Base-by-base conservation (phyloP, 2,329 filamentous ascomycete species). In the Hymenoscyphus linearis region DNA sequence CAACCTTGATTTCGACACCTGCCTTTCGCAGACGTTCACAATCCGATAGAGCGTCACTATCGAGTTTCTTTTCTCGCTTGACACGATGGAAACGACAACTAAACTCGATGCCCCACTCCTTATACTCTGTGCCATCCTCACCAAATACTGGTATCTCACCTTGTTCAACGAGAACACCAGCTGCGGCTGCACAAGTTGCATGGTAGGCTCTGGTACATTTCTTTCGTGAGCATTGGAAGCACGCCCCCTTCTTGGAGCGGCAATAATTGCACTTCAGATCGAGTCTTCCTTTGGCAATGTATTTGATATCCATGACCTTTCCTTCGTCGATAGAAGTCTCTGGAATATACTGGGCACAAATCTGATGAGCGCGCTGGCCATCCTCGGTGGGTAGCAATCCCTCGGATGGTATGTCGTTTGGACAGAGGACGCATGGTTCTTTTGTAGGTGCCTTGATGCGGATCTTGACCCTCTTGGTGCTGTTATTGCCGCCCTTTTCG, bases 181-280 rank as follows among this genome's bases (percentile, higher is more conserved):
- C 93, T 25, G 93, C 87, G 7, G 92, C 88, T 2, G 95, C 95
- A 73, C 95, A 99, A 1, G 93, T 98, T 16, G 93, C 90, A 73
- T 99, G 95, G 75, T 97, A 99, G 9, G 93, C 89, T 65, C 95
- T 83, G 3, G 91, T 89, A 70, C 95, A 99, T 74, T 96, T 98
- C 78, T 93, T 93, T 68, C 91, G 88, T 0, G 91, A 96, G 76
- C 95, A 99, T 74, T 98, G 93, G 77, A 99, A 96, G 76, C 93
- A 97, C 16, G 91, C 91, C n/a, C 95, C 95, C 61, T 89, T 90
- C 75, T 95, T 96, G 35, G 92, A 96, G 36, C 93, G 90, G 73
- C 95, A 99, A 76, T 91, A 96, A 64, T 96, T 86, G 74, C 95
- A 99, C 75, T 96, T 96, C 67, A 98, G 86, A 27, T 96, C 92